Percentiles rank a stretch among this genome's conserved stretches.
These are phyloP conservation scores for Boletus patriciae DNA, from an alignment of 768 basidiomycete genomes.

Conservation along the genomic window DNA sequence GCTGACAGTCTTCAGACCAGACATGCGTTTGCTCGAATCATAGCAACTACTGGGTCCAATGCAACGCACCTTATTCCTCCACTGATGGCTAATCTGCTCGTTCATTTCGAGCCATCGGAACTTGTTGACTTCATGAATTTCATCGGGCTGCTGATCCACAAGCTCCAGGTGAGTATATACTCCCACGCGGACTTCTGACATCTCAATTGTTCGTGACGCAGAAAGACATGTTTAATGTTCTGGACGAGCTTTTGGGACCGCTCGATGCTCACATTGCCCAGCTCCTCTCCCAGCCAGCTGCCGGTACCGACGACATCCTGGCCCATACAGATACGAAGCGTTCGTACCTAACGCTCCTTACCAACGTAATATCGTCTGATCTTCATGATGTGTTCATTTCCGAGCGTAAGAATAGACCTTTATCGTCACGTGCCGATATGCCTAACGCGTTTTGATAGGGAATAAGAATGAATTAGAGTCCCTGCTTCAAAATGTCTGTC, in stretches of 20 bases:
- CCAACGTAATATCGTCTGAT: conserved; percentile 76
- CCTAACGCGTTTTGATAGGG: conserved; percentile 36
- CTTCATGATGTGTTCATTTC: conserved; percentile 86
- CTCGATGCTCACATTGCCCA: conserved; percentile 79
- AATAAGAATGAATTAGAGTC: conserved; percentile 68
- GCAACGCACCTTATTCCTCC: conserved; percentile 86
- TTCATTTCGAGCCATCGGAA: conserved; percentile 90
- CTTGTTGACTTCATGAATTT: conserved; percentile 95
- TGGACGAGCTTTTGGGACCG: conserved; percentile 88
- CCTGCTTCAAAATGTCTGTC: conserved; percentile 72
- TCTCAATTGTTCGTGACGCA: conserved; percentile 31
- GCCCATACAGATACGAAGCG: conserved; percentile 81
- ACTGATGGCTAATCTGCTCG: conserved; percentile 86
- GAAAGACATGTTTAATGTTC: conserved; percentile 82
- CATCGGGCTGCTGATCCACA: conserved; percentile 86
- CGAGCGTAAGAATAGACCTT: conserved; percentile 55
- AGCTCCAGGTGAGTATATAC: conserved; percentile 65
- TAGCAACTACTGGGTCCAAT: conserved; percentile 83
- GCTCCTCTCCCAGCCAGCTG: conserved; percentile 75
- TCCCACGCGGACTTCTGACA: not conserved
- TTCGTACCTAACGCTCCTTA: conserved; percentile 82
- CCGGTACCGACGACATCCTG: conserved; percentile 84
- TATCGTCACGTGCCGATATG: conserved; percentile 1
- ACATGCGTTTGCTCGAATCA: conserved; percentile 89
- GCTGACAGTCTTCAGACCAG: conserved; percentile 60